Evolutionary conservation across 179 eudicot genomes (phyloP).

Genomic region (Beta corolliflora): DNA sequence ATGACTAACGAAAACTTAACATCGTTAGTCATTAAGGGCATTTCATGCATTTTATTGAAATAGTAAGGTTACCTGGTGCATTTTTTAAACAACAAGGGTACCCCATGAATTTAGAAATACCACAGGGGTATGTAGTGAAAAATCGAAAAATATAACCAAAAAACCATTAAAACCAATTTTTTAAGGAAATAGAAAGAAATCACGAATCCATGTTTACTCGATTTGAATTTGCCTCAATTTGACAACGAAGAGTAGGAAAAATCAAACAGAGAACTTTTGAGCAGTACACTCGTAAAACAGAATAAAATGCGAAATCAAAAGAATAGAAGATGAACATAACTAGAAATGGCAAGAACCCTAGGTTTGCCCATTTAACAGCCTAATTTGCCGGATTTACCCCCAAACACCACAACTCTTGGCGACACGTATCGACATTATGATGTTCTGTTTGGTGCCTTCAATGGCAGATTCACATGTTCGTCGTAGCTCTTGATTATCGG

Average conservation of each 20-base stretch:
- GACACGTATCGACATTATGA: slow-evolving; percentile 76
- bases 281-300: background rate
- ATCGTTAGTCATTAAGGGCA: too few relatives aligned
- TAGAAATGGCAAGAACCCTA: slow-evolving; percentile 62
- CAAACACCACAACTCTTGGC: slow-evolving; percentile 84
- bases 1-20: too few relatives aligned
- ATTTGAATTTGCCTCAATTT: background rate
- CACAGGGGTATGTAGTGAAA: too few relatives aligned
- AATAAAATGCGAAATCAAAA: background rate
- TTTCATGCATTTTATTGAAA: too few relatives aligned
- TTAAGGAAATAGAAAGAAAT: background rate
- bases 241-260: background rate
- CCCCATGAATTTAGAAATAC: too few relatives aligned
- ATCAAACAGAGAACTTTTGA: background rate
- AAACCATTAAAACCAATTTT: background rate
- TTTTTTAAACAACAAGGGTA: too few relatives aligned
- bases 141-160: background rate
- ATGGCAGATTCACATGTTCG: slow-evolving; percentile 83
- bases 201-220: background rate
- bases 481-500: slow-evolving; percentile 72
- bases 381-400: slow-evolving; percentile 81
- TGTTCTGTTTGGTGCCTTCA: slow-evolving; percentile 75
- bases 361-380: slow-evolving; percentile 93
- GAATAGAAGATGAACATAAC: slow-evolving; percentile 29
- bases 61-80: too few relatives aligned